Base-by-base conservation (phyloP, 768 basidiomycete genomes). In the Saitozyma podzolica region DNA sequence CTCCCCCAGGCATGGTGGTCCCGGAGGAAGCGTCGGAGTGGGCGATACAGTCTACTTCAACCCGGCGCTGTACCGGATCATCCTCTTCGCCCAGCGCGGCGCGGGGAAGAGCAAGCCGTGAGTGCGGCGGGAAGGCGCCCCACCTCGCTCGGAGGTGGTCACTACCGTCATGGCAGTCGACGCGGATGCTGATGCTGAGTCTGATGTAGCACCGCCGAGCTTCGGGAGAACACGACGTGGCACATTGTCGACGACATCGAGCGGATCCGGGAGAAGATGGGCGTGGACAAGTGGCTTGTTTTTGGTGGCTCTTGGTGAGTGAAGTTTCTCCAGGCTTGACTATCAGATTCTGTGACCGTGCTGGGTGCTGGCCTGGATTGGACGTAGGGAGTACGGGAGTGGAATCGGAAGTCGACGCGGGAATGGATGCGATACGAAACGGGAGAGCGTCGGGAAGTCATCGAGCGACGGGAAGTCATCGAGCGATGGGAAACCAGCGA, bases 141-240 rank as follows among this genome's bases (percentile, higher is more conserved):
- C 29, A 29, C 5, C 29, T 29, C 29, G 29, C 29, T 29, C 29
- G 29, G 29, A 2, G 29, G 29, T 5, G 29, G 29, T 29, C 29
- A 2, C 29, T 29, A 5, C 29, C 5, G 29, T 29, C 29, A 5
- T 5, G 5, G 29, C 29, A 2, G 29, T 29, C 29, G 29, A 2
- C 29, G 29, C 11, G 39, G 50, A 48, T 40, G 40, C 39, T 50
- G 6, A 19, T 8, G 17, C 61, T 60, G 45, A 47, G 61, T 59
- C n/a, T 29, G 29, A 29, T 5, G 29, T 69, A 92, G 90, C 79
- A 84, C 76, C 59, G 92, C 92, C 8, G 88, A 79, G 41, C 79
- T 88, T 1, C 88, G 90, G 67, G 88, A 92, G 55, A 97, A 97
- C 79, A 96, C 92, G 2, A 96, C 93, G 6, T 92, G 90, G 91